Conservation (phyloP, 225 moss, liverwort and hornwort species). For the Ulota crispa region DNA sequence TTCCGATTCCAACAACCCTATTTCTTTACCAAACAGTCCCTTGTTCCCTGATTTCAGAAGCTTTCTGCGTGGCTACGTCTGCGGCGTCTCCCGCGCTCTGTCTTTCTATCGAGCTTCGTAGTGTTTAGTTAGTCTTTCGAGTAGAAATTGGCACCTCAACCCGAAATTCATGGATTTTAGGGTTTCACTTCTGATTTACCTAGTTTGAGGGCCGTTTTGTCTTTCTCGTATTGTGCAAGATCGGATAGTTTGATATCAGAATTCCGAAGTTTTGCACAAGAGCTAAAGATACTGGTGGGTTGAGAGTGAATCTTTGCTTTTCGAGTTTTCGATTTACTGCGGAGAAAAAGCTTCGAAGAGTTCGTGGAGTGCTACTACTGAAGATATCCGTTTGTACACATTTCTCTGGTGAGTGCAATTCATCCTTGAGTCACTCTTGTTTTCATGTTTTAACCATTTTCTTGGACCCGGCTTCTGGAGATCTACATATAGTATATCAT, state of each 20-base stretch:
- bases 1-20: neutral
- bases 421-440: neutral
- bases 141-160: neutral
- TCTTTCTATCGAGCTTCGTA: neutral
- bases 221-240: neutral
- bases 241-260: neutral
- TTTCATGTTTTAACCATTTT: neutral
- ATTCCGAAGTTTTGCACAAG: neutral
- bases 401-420: slow-evolving; percentile 19
- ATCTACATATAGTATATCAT: neutral
- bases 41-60: neutral
- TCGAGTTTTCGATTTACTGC: neutral
- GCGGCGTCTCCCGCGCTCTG: neutral
- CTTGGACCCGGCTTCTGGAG: neutral
- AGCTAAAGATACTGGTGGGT: neutral
- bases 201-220: neutral
- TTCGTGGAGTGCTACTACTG: neutral
- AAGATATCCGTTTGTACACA: neutral
- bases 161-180: neutral
- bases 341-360: neutral
- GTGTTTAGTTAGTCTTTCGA: neutral
- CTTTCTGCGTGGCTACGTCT: neutral
- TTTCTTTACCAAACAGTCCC: neutral
- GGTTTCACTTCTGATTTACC: neutral
- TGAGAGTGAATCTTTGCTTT: neutral